Base-by-base conservation (phyloP, 2,329 filamentous ascomycete genomes). In the Penicillium sp. region DNA sequence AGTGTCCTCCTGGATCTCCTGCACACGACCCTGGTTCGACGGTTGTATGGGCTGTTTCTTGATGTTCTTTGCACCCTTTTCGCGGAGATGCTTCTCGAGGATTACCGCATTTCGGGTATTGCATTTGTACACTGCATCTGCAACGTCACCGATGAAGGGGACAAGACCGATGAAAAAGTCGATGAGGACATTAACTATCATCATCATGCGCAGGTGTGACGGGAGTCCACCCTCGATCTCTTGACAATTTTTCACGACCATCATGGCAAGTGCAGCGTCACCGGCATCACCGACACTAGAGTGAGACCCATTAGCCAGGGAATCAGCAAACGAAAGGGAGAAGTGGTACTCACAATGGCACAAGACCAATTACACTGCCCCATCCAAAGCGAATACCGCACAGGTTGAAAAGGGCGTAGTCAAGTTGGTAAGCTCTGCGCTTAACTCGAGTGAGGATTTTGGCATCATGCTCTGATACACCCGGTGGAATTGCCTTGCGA, bases 381-480 rank as follows among this genome's bases (percentile, higher is more conserved):
- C 89, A 96, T 44, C 93, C 93, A 63, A 97, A 90, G 47, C 84
- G 81, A 49, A 95, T 78, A 35, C 89, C 89, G 54, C 86, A 80
- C 63, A 88, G 80, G 62, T 80, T 89, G 74, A 91, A 94, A 5
- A 95, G 79, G 45, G 79, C 81, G 75, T 89, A 86, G 68, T 97
- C 93, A 22, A 96, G 80, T 29, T 82, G 79, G 70, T 95, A 95
- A 27, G 93, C 89, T 48, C 86, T 79, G 59, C 85, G 80, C 69
- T 95, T 91, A 58, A 95, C 88, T 59, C 85, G 86, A 58, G 86
- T 94, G 54, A 97, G 81, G 56, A 96, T 77, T 53, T 85, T 78
- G 61, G 78, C 84, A 69, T 98, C 93, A 59, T 95, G 80, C 23
- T 84, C 74, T 14, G 89, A 91, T 42, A 97, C 81, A 44, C 91